Conservation (phyloP, 2,329 filamentous ascomycete species). For the Mariannaea sp. region DNA sequence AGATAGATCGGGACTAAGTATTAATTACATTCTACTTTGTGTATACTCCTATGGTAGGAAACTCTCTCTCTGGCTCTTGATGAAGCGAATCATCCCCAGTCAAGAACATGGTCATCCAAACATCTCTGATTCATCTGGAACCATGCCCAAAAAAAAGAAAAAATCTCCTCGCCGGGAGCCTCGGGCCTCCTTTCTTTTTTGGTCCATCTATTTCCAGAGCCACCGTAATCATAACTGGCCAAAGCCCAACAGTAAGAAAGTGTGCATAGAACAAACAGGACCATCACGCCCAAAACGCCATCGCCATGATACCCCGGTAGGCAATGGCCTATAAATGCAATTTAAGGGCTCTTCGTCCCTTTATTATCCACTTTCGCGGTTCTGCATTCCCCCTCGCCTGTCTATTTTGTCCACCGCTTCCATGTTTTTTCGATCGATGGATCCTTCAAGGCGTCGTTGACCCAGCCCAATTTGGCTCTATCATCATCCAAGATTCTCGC, state of each 20-base stretch:
- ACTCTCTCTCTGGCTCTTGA: too few relatives aligned
- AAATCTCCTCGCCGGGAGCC: slow-evolving; percentile 13
- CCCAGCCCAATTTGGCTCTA: slow-evolving; percentile 60
- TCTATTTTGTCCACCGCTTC: slow-evolving; percentile 35
- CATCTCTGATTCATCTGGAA: not conserved
- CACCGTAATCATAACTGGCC: not conserved
- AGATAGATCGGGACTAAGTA: not conserved
- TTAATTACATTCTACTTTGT: not conserved
- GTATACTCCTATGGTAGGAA: not conserved
- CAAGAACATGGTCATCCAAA: not conserved
- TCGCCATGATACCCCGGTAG: slow-evolving; percentile 23
- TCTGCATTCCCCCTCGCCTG: not conserved
- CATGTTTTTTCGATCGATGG: slow-evolving; percentile 41
- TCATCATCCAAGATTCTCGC: slow-evolving; percentile 58
- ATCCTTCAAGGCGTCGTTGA: slow-evolving; percentile 52
- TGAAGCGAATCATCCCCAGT: too few relatives aligned
- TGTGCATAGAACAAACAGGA: not conserved
- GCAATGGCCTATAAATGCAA: slow-evolving; percentile 9
- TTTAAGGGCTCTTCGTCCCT: not conserved
- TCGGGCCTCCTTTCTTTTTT: slow-evolving; percentile 15
- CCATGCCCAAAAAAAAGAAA: too few relatives aligned
- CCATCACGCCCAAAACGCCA: slow-evolving; percentile 20
- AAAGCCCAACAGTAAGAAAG: not conserved
- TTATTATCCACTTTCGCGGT: not conserved
- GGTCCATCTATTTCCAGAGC: slow-evolving; percentile 17